These are phyloP conservation scores for Pleoardoris graminearum DNA, from an alignment of 2,329 filamentous ascomycete genomes.

Conservation along the genomic window DNA sequence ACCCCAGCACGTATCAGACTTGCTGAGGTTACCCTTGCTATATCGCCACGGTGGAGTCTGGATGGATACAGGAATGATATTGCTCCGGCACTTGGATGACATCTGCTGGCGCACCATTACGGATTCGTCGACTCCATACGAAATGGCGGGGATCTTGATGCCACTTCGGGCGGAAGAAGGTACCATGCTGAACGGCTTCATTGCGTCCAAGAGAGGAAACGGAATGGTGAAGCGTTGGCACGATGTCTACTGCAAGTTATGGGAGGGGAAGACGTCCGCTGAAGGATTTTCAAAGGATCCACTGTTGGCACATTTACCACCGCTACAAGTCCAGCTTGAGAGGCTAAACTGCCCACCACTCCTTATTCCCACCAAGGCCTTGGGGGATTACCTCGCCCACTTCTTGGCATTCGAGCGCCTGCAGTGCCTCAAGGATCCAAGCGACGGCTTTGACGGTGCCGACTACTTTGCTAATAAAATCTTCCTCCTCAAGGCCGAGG, in stretches of 20 bases:
- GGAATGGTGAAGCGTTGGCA: slow-evolving; percentile 1
- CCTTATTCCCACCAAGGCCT: not conserved
- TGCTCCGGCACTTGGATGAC: not conserved
- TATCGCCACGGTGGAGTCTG: slow-evolving; percentile 1
- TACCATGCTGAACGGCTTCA: not conserved
- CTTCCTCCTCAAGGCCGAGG: not conserved
- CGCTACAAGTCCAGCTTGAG: not conserved
- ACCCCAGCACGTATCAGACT: not conserved
- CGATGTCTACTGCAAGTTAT: slow-evolving; percentile 1
- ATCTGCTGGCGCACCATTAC: slow-evolving; percentile 1
- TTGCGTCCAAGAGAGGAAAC: slow-evolving; percentile 1
- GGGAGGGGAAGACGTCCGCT: slow-evolving; percentile 1
- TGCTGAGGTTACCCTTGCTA: not conserved
- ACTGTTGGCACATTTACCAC: not conserved
- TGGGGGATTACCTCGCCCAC: slow-evolving; percentile 2
- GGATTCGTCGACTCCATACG: not conserved
- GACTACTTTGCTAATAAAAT: slow-evolving; percentile 6
- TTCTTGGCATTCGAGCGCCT: not conserved
- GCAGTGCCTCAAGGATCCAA: not conserved
- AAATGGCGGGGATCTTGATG: slow-evolving; percentile 2
- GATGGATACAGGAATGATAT: not conserved
- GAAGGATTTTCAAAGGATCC: slow-evolving; percentile 1
- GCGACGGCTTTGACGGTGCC: slow-evolving; percentile 1
- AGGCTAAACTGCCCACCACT: not conserved
- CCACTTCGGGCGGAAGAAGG: not conserved